These are phyloP conservation scores for Ilex asprella DNA, from an alignment of 257 asterid genomes.

Conservation along the genomic window DNA sequence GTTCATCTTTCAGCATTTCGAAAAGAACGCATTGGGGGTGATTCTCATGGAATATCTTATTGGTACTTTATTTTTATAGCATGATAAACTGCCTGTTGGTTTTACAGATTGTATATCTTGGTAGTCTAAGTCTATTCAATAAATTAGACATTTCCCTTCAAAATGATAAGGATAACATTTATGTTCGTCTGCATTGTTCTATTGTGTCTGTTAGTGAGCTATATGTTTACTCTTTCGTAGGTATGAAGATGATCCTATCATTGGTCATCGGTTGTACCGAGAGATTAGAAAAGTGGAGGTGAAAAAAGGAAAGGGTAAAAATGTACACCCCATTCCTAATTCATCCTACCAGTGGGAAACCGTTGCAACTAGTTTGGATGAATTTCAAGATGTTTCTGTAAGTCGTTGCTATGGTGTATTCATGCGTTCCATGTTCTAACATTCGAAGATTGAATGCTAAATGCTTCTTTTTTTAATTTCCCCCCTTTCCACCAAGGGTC, in stretches of 20 bases:
- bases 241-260: slow-evolving; percentile 85
- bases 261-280: slow-evolving; percentile 90
- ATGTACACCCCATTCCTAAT: slow-evolving; percentile 58
- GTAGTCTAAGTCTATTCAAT: no score
- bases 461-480: no score
- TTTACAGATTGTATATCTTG: background rate
- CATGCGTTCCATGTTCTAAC: no score
- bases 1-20: slow-evolving; percentile 62
- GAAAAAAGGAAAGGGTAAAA: slow-evolving; percentile 84
- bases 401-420: slow-evolving; percentile 30
- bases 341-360: slow-evolving; percentile 95
- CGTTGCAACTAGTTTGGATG: slow-evolving; percentile 88
- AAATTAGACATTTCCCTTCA: no score
- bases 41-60: slow-evolving; percentile 87
- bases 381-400: slow-evolving; percentile 80
- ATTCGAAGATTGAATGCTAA: no score
- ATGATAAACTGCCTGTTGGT: background rate
- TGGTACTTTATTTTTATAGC: slow-evolving; percentile 42
- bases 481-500: no score
- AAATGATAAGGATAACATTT: no score
- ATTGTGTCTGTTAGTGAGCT: background rate
- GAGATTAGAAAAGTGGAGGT: slow-evolving; percentile 84
- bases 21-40: slow-evolving; percentile 89
- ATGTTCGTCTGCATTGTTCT: background rate
- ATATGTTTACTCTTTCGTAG: slow-evolving; percentile 24